Percentiles rank a stretch among this genome's conserved stretches.
phyloP scores from a whole-genome alignment of 495 filamentous ascomycete genomes.

The Penicillium bovifimosum region DNA sequence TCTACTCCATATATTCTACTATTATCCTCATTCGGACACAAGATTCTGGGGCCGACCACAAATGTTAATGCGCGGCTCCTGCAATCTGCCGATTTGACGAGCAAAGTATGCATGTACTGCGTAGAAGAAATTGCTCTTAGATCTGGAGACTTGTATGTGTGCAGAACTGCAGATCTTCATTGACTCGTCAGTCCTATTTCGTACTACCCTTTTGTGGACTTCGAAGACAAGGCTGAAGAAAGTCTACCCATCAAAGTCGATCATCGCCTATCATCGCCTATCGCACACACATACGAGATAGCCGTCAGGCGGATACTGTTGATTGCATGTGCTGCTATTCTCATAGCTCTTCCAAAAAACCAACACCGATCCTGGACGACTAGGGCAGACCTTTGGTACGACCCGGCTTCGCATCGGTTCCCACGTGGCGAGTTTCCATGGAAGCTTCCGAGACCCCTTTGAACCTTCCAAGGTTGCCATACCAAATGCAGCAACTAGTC shows the following conservation, averaged over 20 bases:
- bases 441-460: background rate
- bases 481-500: too few species aligned
- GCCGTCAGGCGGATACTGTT: too few species aligned
- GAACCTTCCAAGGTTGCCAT: background rate
- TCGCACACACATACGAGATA: too few species aligned
- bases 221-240: background rate
- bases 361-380: too few species aligned
- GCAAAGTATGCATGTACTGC: background rate
- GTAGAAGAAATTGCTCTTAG: background rate
- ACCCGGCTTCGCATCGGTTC: background rate
- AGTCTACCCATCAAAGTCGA: background rate
- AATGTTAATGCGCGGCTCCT: constrained; percentile 9
- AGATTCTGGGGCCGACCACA: background rate
- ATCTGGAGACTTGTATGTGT: too few species aligned
- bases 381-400: background rate
- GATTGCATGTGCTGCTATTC: too few species aligned
- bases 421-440: constrained; percentile 7
- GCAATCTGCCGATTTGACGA: background rate
- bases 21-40: background rate
- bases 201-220: too few species aligned
- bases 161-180: too few species aligned
- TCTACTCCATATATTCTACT: too few species aligned
- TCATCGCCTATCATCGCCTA: too few species aligned
- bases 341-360: too few species aligned
- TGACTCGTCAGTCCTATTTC: too few species aligned